Conservation (phyloP, 768 basidiomycete genomes). For the Rhodotorula graminis region DNA sequence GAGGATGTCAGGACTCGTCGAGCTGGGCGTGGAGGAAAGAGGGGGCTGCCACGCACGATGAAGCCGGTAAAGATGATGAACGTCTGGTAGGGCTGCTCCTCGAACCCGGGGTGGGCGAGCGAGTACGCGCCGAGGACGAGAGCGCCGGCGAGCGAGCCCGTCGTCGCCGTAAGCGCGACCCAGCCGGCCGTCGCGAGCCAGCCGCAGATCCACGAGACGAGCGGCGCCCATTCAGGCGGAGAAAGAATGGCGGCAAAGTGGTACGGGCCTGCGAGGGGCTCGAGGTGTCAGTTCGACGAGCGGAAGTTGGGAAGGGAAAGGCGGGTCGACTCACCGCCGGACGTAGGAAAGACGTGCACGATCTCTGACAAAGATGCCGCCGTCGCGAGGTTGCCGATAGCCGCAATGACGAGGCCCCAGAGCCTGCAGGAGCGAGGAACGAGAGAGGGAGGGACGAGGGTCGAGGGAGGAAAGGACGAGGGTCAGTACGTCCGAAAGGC, state of each 20-base stretch:
- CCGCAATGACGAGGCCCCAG: conserved; percentile 19
- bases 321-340: background rate
- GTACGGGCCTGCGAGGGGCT: conserved; percentile 1
- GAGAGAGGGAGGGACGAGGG: too few species aligned
- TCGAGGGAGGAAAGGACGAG: background rate
- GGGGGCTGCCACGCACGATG: background rate
- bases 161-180: conserved; percentile 30
- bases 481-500: background rate
- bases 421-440: background rate
- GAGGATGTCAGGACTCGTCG: too few species aligned
- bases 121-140: conserved; percentile 22
- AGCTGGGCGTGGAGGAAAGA: too few species aligned
- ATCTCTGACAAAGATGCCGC: conserved; percentile 9
- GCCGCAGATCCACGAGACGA: conserved; percentile 7
- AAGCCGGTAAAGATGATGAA: conserved; percentile 34
- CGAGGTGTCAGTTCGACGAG: too few species aligned
- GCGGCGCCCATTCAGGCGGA: background rate
- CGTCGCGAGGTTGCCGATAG: conserved; percentile 15
- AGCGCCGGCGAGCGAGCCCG: conserved; percentile 13
- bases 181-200: conserved; percentile 38
- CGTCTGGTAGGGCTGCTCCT: conserved; percentile 21
- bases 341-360: conserved; percentile 28
- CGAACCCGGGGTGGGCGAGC: conserved; percentile 19
- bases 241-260: conserved; percentile 29
- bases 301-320: background rate